Base-by-base conservation (phyloP, 2,329 filamentous ascomycete species). In the Corynespora cassiicola region DNA sequence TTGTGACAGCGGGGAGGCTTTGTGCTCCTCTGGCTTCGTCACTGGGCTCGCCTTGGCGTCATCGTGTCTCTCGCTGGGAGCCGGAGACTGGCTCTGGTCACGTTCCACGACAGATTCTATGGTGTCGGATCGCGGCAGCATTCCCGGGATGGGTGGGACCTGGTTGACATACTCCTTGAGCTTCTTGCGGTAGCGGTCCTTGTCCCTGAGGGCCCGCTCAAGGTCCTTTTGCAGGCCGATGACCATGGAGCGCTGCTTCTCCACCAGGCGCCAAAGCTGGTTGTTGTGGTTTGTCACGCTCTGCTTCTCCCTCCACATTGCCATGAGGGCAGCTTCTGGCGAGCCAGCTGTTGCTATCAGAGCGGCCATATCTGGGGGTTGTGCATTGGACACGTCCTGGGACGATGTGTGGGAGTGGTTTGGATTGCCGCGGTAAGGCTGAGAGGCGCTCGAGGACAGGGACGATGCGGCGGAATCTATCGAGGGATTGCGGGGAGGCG, bases 191-290 rank as follows among this genome's bases (percentile, higher is more conserved):
- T 97, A 97, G 56, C 87, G 86, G 52, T 97, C 92, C 70, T 96
- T 96, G 54, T 97, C 94, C 65, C 95, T 95, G 50, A 96, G 70
- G 1, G 91, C 85, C 35, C 88, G 83, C 68, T 97, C 92, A 9
- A 99, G 75, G 64, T 99, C 94, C 67, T 94, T 95, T 63, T 97
- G 96, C 47, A 99, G 77, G 6, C 91, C 92, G 14, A 96, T 71
- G 37, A 99, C 90, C 84, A 99, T 91, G 11, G 90, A 84, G 47
- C 92, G 81, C 69, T 99, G 94, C 73, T 99, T 97, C 67, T 97
- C 92, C 32, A 99, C 90, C 30, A 99, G 74, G 33, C 90, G 86
- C 94, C 94, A 99, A 58, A 99, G 73, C 66, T 99, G 92, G 12
- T 85, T 78, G 64, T 97, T 97, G 63, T 97, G 94, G 53, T 89